phyloP scores from a whole-genome alignment of 2,329 filamentous ascomycete genomes.

The Epichloe gansuensis region DNA sequence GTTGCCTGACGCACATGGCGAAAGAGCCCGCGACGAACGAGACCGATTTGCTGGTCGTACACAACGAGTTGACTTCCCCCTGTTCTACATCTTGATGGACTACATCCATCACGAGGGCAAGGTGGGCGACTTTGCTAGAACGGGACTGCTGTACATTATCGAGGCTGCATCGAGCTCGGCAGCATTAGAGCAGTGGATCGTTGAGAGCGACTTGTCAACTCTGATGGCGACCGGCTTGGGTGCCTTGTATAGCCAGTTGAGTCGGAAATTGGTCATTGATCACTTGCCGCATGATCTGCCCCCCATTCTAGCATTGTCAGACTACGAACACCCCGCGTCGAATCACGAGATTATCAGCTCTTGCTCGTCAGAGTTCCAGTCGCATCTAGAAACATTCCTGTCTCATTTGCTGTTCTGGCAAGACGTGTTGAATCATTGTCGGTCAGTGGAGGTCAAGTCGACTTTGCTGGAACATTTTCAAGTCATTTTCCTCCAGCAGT shows the following conservation, averaged over 20 bases:
- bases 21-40: constrained; percentile 44
- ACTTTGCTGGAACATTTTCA: constrained; percentile 95
- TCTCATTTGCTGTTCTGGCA: constrained; percentile 97
- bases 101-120: constrained; percentile 94
- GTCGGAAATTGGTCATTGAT: constrained; percentile 69
- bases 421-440: constrained; percentile 91
- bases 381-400: constrained; percentile 85
- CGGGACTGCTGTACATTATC: constrained; percentile 88
- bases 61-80: constrained; percentile 82
- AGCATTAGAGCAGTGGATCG: constrained; percentile 85
- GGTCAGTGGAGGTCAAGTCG: constrained; percentile 80
- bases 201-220: constrained; percentile 90
- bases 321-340: constrained; percentile 64
- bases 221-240: constrained; percentile 94
- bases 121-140: constrained; percentile 89
- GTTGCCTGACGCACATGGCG: constrained; percentile 17
- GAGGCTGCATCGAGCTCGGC: constrained; percentile 78
- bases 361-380: constrained; percentile 61
- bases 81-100: constrained; percentile 92
- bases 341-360: constrained; percentile 62
- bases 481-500: constrained; percentile 86
- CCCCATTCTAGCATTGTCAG: constrained; percentile 75
- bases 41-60: constrained; percentile 74
- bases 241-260: constrained; percentile 54
- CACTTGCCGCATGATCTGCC: constrained; percentile 64